These are phyloP conservation scores for Auriscalpium vulgare DNA, from an alignment of 768 basidiomycete genomes.

Conservation along the genomic window DNA sequence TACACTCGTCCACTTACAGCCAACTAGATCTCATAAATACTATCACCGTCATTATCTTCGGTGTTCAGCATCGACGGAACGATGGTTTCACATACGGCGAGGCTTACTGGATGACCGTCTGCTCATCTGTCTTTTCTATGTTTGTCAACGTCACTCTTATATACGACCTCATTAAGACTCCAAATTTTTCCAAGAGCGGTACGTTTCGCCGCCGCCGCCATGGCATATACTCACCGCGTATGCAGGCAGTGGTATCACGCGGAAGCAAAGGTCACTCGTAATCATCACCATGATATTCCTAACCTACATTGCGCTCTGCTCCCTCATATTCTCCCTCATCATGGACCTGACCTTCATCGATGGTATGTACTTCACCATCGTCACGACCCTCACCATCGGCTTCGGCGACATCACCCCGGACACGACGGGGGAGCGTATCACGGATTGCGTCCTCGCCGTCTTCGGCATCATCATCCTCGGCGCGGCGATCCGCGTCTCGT, in stretches of 20 bases:
- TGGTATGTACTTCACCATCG: constrained; percentile 71
- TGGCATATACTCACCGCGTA: background rate
- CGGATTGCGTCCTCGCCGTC: constrained; percentile 48
- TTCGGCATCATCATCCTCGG: constrained; percentile 54
- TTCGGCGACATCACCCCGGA: constrained; percentile 70
- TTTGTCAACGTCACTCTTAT: constrained; percentile 63
- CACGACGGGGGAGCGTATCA: constrained; percentile 44
- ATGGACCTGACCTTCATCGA: constrained; percentile 56
- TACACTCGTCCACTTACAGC: background rate
- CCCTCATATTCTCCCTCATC: constrained; percentile 47
- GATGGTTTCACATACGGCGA: constrained; percentile 64
- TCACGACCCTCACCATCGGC: constrained; percentile 58
- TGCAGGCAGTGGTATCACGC: constrained; percentile 71
- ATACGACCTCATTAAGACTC: constrained; percentile 48
- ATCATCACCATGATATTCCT: constrained; percentile 72
- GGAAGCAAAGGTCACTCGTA: constrained; percentile 71
- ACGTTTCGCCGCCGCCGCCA: constrained; percentile 11
- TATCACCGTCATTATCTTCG: constrained; percentile 49
- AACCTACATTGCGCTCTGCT: constrained; percentile 66
- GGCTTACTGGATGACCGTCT: constrained; percentile 72
- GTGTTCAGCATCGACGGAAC: constrained; percentile 47
- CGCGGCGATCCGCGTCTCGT: constrained; percentile 25
- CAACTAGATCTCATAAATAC: constrained; percentile 62
- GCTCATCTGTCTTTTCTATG: constrained; percentile 60
- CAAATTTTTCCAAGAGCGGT: constrained; percentile 61